Conservation (phyloP, 331 rosid genomes). For the Stylosanthes scabra region DNA sequence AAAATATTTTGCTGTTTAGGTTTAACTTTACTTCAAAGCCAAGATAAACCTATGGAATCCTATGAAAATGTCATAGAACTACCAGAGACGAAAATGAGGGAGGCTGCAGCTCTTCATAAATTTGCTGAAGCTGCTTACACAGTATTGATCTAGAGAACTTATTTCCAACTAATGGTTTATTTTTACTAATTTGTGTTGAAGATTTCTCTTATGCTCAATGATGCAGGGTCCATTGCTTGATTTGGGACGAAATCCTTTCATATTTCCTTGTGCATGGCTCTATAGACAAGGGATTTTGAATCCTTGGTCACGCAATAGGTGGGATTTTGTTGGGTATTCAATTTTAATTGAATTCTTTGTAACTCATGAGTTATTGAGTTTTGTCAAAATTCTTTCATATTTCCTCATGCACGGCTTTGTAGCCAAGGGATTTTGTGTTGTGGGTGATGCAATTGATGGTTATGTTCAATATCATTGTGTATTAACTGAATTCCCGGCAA, state of each 20-base stretch:
- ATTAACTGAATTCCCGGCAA: constrained; percentile 26
- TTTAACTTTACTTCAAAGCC: constrained; percentile 79
- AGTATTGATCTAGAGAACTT: constrained; percentile 48
- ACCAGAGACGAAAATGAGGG: constrained; percentile 64
- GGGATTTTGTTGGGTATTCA: constrained; percentile 47
- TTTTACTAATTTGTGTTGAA: constrained; percentile 16
- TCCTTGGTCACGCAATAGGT: constrained; percentile 94
- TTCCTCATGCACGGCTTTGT: constrained; percentile 82
- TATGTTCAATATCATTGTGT: constrained; percentile 47
- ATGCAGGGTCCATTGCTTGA: constrained; percentile 96
- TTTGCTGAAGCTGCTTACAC: constrained; percentile 99
- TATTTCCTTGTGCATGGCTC: constrained; percentile 86
- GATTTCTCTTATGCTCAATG: constrained; percentile 35
- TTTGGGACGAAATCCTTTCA: constrained; percentile 83
- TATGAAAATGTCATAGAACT: constrained; percentile 55
- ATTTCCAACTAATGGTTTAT: constrained; percentile 10
- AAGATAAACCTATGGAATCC: constrained; percentile 50
- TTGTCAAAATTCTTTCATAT: constrained; percentile 82
- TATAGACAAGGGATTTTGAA: constrained; percentile 87
- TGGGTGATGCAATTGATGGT: constrained; percentile 83
- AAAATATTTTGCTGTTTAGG: constrained; percentile 53
- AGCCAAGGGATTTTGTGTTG: constrained; percentile 89
- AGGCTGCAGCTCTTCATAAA: constrained; percentile 86
- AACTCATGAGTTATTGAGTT: neutral
- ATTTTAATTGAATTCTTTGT: constrained; percentile 15